These are phyloP conservation scores for Ensete glaucum DNA, from an alignment of 176 grass and related monocot genomes.

Conservation along the genomic window DNA sequence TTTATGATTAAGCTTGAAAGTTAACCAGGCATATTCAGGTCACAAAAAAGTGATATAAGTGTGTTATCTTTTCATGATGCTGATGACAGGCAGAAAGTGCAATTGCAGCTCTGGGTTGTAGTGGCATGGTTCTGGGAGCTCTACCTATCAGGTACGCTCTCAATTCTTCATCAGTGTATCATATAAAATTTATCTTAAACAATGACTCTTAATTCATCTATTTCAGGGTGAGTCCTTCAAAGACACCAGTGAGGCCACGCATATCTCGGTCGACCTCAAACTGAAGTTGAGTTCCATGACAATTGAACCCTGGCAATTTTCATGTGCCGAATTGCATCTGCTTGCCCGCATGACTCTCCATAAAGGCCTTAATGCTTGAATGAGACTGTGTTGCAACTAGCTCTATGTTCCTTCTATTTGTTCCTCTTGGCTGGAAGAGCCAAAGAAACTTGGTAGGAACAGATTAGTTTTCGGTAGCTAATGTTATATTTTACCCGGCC, in stretches of 20 bases:
- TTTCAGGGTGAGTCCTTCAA: slow-evolving; percentile 7
- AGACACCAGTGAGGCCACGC: slow-evolving; percentile 7
- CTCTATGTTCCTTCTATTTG: slow-evolving; percentile 6
- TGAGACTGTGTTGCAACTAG: not conserved
- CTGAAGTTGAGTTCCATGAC: not conserved
- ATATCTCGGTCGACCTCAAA: not conserved
- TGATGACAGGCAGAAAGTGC: slow-evolving; percentile 12
- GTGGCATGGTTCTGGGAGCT: slow-evolving; percentile 12
- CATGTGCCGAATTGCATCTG: not conserved
- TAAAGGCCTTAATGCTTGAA: not conserved
- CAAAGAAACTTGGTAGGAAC: slow-evolving; percentile 7
- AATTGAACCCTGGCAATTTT: not conserved
- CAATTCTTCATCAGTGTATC: no score
- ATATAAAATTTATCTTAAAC: not conserved
- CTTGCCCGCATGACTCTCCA: not conserved
- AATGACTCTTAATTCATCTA: not conserved
- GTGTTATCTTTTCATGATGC: not conserved
- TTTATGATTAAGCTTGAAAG: no score
- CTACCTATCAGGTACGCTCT: slow-evolving; percentile 12
- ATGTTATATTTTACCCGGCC: not conserved
- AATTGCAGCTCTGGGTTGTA: slow-evolving; percentile 2
- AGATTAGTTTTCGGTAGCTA: not conserved
- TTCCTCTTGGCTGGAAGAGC: slow-evolving; percentile 6
- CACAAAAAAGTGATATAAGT: not conserved
- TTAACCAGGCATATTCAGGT: not conserved